A percentile compares a stretch with the other conserved stretches of the same genome.
phyloP scores from a whole-genome alignment of 805 yeast species.

The Debaryomyces prosopidis region DNA sequence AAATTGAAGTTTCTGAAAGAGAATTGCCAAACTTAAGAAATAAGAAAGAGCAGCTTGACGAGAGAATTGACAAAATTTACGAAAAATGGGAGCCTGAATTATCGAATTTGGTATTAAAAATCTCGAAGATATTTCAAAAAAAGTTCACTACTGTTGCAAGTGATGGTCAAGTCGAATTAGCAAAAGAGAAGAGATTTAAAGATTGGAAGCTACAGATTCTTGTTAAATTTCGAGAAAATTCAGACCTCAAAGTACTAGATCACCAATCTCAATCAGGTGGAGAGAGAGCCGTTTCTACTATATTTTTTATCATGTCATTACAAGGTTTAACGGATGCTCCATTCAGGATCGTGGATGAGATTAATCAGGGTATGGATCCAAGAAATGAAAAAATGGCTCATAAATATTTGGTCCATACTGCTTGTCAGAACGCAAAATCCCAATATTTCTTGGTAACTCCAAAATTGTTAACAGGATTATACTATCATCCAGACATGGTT shows the following conservation, averaged over 20 bases:
- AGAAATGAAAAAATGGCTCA: constrained; percentile 87
- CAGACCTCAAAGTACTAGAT: constrained; percentile 69
- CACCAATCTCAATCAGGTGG: constrained; percentile 97
- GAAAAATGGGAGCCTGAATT: constrained; percentile 64
- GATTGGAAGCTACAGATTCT: constrained; percentile 84
- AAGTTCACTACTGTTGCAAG: constrained; percentile 78
- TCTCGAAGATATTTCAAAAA: constrained; percentile 64
- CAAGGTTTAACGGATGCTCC: constrained; percentile 90
- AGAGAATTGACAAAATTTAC: constrained; percentile 39
- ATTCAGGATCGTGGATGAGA: constrained; percentile 94
- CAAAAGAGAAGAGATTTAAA: constrained; percentile 50
- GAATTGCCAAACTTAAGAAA: constrained; percentile 37
- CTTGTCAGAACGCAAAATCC: constrained; percentile 59
- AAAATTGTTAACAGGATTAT: constrained; percentile 74
- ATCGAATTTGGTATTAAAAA: constrained; percentile 48
- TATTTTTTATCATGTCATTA: constrained; percentile 82
- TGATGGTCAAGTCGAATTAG: constrained; percentile 77
- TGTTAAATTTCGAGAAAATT: constrained; percentile 81
- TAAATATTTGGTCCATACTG: constrained; percentile 77
- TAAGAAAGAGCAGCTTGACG: constrained; percentile 26
- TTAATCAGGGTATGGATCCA: constrained; percentile 98
- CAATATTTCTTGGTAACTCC: constrained; percentile 95
- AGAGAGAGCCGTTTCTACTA: constrained; percentile 93
- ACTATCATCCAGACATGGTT: constrained; percentile 77
- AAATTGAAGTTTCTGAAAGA: constrained; percentile 31